Conservation (phyloP, 2,329 filamentous ascomycete species). For the Fusarium irregulare region DNA sequence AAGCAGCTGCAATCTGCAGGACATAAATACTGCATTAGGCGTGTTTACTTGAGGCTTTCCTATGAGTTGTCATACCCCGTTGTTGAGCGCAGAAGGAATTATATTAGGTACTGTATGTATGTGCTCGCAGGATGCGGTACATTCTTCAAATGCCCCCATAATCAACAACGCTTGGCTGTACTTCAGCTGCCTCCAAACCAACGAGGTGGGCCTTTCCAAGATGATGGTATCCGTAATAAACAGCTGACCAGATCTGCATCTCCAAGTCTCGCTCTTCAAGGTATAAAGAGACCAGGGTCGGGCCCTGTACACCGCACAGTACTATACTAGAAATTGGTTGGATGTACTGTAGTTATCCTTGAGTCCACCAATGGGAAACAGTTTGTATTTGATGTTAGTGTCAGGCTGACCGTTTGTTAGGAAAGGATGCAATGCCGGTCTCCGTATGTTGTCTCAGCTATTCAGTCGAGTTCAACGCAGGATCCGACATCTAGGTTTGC, state of each 20-base stretch:
- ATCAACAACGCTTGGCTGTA: constrained; percentile 4
- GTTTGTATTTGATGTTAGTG: not conserved
- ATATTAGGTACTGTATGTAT: not conserved
- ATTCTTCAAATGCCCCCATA: constrained; percentile 5
- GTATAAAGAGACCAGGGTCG: not conserved
- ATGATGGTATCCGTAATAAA: constrained; percentile 15
- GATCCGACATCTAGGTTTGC: constrained; percentile 14
- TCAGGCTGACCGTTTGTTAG: not conserved
- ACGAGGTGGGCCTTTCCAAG: constrained; percentile 15
- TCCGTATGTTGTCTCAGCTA: constrained; percentile 14
- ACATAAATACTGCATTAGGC: constrained; percentile 41
- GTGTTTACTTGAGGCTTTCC: not conserved
- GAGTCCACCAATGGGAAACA: constrained; percentile 12
- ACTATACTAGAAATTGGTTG: not conserved
- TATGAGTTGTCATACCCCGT: constrained; percentile 13
- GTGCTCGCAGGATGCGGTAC: not conserved
- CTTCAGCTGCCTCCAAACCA: constrained; percentile 13
- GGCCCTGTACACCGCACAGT: not conserved
- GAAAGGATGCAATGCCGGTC: not conserved
- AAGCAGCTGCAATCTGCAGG: constrained; percentile 33
- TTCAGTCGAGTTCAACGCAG: not conserved
- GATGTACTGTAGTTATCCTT: not conserved
- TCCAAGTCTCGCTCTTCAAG: constrained; percentile 1
- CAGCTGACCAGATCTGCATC: constrained; percentile 26
- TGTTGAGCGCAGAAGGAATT: constrained; percentile 7